Base-by-base conservation (phyloP, 108 stramenopile species). In the Fistulifera solaris region DNA sequence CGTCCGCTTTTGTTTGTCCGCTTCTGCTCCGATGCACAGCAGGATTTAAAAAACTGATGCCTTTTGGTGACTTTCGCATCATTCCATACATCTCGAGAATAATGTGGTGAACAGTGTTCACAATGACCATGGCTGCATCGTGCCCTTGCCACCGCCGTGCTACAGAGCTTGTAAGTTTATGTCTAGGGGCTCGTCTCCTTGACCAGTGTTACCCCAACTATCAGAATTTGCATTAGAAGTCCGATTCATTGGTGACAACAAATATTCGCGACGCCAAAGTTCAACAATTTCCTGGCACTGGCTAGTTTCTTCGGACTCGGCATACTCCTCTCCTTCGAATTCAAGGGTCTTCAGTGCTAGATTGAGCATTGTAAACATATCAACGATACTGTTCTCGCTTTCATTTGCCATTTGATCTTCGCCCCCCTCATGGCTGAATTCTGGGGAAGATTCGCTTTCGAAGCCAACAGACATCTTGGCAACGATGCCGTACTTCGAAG, bases 131-230 rank as follows among this genome's bases (percentile, higher is more conserved):
- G 8, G 84, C 63, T 41, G 74, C 76, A 63, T 92, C 90, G 56
- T 92, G 86, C 17, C 81, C 65, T 57, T 80, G 73, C 90, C 90
- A 92, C 54, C 73, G 75, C 28, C 90, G 62, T 17, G 77, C 76
- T 38, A 73, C 71, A n/a, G 76, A 56, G 4, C 80, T 87, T 18
- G 77, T 59, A 41, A 35, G 8, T 35, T 35, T 8, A n/a, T n/a
- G 31, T 8, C 31, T 6, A 8, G 31, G 31, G 6, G 31, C 31
- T 3, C 31, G 31, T 35, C 31, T 3, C 31, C 31, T 35, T 35
- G 6, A 8, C 31, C 8, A 3, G 3, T 35, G 6, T 6, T 35
- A 35, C 8, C 31, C 31, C 3, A 8, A 35, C 31, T 35, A 6
- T 3, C 8, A 35, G 31, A 35, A 8, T 35, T 8, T 35, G 31